These are phyloP conservation scores for Lactarius akahatsu DNA, from an alignment of 768 basidiomycete species.

Conservation along the genomic window DNA sequence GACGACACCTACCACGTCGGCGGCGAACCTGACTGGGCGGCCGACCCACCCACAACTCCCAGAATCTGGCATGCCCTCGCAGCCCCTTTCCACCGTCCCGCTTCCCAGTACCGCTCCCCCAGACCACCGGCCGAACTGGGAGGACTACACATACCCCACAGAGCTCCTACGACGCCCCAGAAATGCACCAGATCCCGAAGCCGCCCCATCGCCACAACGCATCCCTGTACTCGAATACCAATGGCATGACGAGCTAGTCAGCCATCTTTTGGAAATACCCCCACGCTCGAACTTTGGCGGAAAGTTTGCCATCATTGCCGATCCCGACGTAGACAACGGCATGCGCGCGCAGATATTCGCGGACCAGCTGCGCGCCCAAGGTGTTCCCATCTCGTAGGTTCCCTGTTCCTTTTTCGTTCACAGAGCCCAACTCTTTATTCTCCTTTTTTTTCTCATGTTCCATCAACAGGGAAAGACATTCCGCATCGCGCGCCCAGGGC, in stretches of 20 bases:
- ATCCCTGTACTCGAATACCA: slow-evolving; percentile 4
- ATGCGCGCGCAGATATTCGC: slow-evolving; percentile 4
- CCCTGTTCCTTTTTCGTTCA: neutral
- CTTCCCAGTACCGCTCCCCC: neutral
- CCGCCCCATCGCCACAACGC: neutral
- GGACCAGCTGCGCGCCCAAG: slow-evolving; percentile 5
- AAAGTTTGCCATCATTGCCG: slow-evolving; percentile 15
- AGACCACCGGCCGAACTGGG: neutral
- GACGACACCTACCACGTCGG: neutral
- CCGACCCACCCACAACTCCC: neutral
- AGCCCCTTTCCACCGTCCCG: neutral
- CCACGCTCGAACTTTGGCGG: slow-evolving; percentile 15
- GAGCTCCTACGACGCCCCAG: neutral
- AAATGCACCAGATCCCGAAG: neutral
- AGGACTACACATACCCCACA: neutral
- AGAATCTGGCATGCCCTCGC: neutral
- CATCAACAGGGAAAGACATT: neutral
- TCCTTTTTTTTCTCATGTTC: neutral
- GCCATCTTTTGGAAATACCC: neutral
- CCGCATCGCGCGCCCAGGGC: neutral
- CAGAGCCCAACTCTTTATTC: neutral
- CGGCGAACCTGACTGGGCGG: neutral
- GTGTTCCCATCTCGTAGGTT: slow-evolving; percentile 8
- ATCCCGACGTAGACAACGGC: slow-evolving; percentile 11
- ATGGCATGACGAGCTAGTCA: slow-evolving; percentile 10